Evolutionary conservation across 169 alveolate species (phyloP), one percentile per base, ranked within the genome.

Genomic region (Sarcocystis neurona): DNA sequence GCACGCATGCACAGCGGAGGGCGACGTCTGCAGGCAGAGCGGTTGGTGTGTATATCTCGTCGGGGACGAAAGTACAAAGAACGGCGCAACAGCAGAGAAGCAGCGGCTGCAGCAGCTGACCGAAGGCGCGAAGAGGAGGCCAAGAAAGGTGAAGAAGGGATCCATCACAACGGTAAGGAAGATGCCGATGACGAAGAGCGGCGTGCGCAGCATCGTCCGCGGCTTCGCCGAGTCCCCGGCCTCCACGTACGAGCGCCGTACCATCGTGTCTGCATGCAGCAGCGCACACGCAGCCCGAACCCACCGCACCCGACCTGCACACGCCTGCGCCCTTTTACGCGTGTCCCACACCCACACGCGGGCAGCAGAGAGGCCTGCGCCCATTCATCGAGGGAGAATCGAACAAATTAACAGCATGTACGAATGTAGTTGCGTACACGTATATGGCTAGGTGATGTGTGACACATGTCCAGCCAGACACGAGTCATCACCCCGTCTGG

Each of bases 71-170:
- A n/a, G n/a, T n/a, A n/a, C n/a, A n/a, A n/a, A n/a, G n/a, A n/a
- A n/a, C 30, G 23, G 66, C 12, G 66, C 12, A 53, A 53, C 12
- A 53, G 66, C 66, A 15, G 23, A 23, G 66, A 53, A 53, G 66
- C 12, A 53, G 23, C 12, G 66, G 6, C 30, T 43, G 53, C 44
- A 2, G 12, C 20, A 53, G 50, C 88, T 60, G 46, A 89, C 92
- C 84, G 92, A 79, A 50, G 92, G 92, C 30, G 92, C 92, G 44
- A 89, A 89, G 85, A 70, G 75, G 0, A 89, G 92, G 15, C 89
- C 89, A 2, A 75, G 85, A 12, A 89, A 47, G 34, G 92, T 89
- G 50, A 85, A 79, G 0, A 77, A 37, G 4, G 92, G 74, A 56
- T 89, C 92, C 5, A 89, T 44, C 27, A 84, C 92, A 6, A 80